phyloP scores from a whole-genome alignment of 768 basidiomycete genomes.

The Jaapia argillacea region DNA sequence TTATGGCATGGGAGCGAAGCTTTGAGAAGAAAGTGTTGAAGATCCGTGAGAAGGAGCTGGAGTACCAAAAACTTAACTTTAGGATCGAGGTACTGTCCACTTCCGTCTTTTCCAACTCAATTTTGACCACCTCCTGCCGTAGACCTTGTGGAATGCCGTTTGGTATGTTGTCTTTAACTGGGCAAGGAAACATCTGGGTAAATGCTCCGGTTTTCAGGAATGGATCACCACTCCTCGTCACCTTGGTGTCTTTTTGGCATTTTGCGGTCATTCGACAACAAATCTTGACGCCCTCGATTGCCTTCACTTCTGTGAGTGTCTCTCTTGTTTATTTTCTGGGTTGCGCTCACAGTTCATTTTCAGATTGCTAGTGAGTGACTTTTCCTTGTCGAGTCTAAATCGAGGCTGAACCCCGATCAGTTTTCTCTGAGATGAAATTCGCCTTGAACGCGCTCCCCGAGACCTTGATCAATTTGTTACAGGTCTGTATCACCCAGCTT shows the following conservation, averaged over 20 bases:
- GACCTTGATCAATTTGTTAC: conserved; percentile 83
- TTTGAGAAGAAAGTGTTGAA: conserved; percentile 70
- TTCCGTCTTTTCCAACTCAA: not conserved
- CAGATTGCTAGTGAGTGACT: conserved; percentile 31
- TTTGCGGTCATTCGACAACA: conserved; percentile 66
- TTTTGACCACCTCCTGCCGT: conserved; percentile 1
- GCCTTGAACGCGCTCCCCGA: conserved; percentile 84
- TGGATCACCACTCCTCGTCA: conserved; percentile 38
- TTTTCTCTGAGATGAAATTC: conserved; percentile 84
- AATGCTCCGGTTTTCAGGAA: no score
- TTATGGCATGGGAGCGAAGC: conserved; percentile 93
- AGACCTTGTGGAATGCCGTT: conserved; percentile 21
- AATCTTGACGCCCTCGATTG: conserved; percentile 45
- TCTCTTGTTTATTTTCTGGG: not conserved
- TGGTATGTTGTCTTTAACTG: conserved; percentile 31
- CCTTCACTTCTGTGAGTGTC: not conserved
- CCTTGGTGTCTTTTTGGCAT: conserved; percentile 42
- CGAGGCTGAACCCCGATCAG: conserved; percentile 21
- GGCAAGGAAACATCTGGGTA: no score
- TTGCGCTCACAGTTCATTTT: not conserved
- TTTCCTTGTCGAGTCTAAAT: not conserved
- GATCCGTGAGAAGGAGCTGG: conserved; percentile 72
- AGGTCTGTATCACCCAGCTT: conserved; percentile 30
- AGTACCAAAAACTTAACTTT: conserved; percentile 81
- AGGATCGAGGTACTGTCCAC: conserved; percentile 53